Evolutionary conservation across 2,329 filamentous ascomycete genomes (phyloP).

Genomic region (Aspergillus caelatus): DNA sequence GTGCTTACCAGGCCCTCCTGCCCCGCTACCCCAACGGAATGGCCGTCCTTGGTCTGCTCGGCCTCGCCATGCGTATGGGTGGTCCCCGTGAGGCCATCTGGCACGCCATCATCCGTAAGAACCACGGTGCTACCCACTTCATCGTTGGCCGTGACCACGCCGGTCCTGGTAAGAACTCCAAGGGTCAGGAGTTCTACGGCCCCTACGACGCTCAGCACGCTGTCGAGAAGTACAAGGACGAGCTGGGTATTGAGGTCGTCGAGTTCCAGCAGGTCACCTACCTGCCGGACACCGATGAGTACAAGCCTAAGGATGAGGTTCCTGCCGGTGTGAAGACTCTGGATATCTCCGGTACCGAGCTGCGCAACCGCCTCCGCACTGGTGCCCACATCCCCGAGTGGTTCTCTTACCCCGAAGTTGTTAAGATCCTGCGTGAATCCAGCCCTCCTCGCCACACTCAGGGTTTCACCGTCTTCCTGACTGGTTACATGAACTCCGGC

Average conservation of each 20-base stretch:
- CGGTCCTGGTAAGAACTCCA: slow-evolving; percentile 96
- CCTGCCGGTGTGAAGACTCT: slow-evolving; percentile 79
- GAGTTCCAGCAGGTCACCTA: slow-evolving; percentile 99
- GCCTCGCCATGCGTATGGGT: slow-evolving; percentile 98
- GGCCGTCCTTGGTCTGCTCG: slow-evolving; percentile 92
- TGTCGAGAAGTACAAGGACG: slow-evolving; percentile 92
- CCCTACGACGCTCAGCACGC: slow-evolving; percentile 96
- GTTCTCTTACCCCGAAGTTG: slow-evolving; percentile 99
- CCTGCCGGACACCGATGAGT: slow-evolving; percentile 95
- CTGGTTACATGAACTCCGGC: slow-evolving; percentile 93
- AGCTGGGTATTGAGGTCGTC: slow-evolving; percentile 98
- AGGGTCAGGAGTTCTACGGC: slow-evolving; percentile 95
- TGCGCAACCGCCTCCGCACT: slow-evolving; percentile 85
- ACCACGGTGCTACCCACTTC: slow-evolving; percentile 98
- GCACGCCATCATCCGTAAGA: slow-evolving; percentile 99
- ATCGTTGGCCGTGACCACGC: slow-evolving; percentile 98
- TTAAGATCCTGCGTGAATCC: slow-evolving; percentile 92
- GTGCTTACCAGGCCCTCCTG: slow-evolving; percentile 95
- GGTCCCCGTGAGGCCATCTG: slow-evolving; percentile 97
- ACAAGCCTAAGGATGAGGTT: slow-evolving; percentile 90
- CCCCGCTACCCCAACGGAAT: slow-evolving; percentile 98
- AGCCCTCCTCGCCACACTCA: slow-evolving; percentile 89
- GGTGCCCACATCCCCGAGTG: slow-evolving; percentile 96
- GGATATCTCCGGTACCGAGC: slow-evolving; percentile 86
- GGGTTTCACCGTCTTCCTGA: slow-evolving; percentile 98